These are phyloP conservation scores for Psidium friedrichsthalianum DNA, from an alignment of 345 rosid genomes.

Conservation along the genomic window DNA sequence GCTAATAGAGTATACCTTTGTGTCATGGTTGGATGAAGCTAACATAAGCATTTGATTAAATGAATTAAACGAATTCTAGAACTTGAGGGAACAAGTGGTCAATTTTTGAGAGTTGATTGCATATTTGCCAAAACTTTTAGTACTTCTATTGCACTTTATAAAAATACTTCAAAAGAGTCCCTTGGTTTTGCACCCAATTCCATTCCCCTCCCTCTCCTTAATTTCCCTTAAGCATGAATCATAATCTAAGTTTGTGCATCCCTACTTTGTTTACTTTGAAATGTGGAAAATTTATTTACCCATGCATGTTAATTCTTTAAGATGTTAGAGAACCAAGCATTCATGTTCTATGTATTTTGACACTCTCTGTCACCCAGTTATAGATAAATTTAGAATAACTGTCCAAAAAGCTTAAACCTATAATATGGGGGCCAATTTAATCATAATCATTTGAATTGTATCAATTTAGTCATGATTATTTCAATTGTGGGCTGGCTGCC, in stretches of 20 bases:
- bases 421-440: fast-evolving
- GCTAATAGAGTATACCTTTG: neutral
- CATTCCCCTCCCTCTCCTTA: neutral
- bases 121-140: neutral
- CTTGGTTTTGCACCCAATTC: neutral
- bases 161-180: neutral
- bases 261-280: neutral
- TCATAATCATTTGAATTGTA: too few relatives aligned
- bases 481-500: too few relatives aligned
- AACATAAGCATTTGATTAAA: neutral
- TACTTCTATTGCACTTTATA: neutral
- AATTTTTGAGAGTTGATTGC: neutral
- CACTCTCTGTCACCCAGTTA: neutral
- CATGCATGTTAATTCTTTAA: neutral
- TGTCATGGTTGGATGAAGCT: neutral
- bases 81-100: neutral
- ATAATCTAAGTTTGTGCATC: neutral
- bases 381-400: neutral
- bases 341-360: neutral
- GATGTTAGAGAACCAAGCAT: neutral
- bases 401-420: neutral
- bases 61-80: neutral
- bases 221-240: neutral
- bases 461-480: too few relatives aligned
- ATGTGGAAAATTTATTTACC: neutral